These are phyloP conservation scores for Monosporascus sp. DNA, from an alignment of 2,329 filamentous ascomycete genomes.

Conservation along the genomic window DNA sequence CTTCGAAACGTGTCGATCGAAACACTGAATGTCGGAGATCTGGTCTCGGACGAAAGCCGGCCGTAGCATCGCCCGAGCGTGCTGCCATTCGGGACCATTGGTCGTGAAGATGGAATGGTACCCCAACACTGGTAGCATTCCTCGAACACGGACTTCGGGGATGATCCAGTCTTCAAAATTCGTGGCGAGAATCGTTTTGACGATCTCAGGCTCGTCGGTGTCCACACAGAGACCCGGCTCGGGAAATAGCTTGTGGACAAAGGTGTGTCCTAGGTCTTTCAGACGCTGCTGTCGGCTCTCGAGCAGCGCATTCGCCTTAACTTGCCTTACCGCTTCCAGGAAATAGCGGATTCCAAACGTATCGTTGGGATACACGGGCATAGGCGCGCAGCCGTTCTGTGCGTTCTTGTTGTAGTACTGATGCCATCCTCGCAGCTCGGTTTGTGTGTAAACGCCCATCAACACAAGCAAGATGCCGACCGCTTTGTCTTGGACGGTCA, in stretches of 20 bases:
- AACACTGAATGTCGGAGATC: conserved; percentile 62
- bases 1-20: conserved; percentile 62
- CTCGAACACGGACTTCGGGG: conserved; percentile 28
- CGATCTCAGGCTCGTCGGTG: conserved; percentile 33
- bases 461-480: conserved; percentile 6
- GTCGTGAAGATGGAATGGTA: conserved; percentile 47
- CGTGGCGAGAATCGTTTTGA: conserved; percentile 49
- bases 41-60: conserved; percentile 49
- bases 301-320: conserved; percentile 15
- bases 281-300: conserved; percentile 7
- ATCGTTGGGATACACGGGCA: conserved; percentile 15
- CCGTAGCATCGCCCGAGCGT: conserved; percentile 45
- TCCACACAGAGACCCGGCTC: conserved; percentile 8
- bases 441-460: conserved; percentile 10
- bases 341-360: conserved; percentile 19
- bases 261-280: conserved; percentile 15
- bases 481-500: conserved; percentile 1
- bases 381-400: conserved; percentile 12
- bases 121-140: conserved; percentile 41
- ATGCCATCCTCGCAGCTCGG: conserved; percentile 11
- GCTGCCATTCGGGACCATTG: conserved; percentile 49
- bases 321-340: conserved; percentile 8
- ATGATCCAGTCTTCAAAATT: conserved; percentile 45
- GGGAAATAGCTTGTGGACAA: conserved; percentile 17
- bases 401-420: conserved; percentile 12